These are phyloP conservation scores for Clonostachys rhizophaga DNA, from an alignment of 2,329 filamentous ascomycete genomes.

Conservation along the genomic window DNA sequence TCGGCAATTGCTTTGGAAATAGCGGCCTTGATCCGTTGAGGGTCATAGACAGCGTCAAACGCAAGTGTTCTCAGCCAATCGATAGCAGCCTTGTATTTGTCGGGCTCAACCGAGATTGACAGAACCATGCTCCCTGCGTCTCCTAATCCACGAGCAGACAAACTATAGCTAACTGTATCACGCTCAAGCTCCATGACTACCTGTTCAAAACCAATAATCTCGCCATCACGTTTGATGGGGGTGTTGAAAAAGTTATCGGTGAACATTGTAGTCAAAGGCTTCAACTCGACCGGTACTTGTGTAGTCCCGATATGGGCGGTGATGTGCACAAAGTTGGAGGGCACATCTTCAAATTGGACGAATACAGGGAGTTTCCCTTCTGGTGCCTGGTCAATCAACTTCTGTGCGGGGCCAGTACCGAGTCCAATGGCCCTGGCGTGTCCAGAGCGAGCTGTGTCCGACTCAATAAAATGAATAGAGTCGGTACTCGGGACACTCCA, in stretches of 20 bases:
- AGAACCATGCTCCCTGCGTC: slow-evolving; percentile 80
- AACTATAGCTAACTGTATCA: slow-evolving; percentile 80
- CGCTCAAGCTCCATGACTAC: slow-evolving; percentile 88
- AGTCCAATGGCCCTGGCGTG: slow-evolving; percentile 67
- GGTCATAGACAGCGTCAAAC: slow-evolving; percentile 85
- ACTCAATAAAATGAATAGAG: slow-evolving; percentile 92
- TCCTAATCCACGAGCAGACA: slow-evolving; percentile 64
- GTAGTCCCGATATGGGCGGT: slow-evolving; percentile 76
- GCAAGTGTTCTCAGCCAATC: slow-evolving; percentile 82
- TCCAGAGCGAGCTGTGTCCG: slow-evolving; percentile 78
- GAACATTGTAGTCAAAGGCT: slow-evolving; percentile 81
- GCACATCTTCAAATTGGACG: slow-evolving; percentile 94
- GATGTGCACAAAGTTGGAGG: slow-evolving; percentile 87
- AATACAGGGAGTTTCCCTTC: slow-evolving; percentile 67
- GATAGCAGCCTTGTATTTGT: slow-evolving; percentile 80
- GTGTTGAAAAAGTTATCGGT: slow-evolving; percentile 93
- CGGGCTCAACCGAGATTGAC: slow-evolving; percentile 78
- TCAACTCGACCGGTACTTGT: slow-evolving; percentile 72
- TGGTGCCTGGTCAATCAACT: slow-evolving; percentile 66
- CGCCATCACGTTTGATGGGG: slow-evolving; percentile 72
- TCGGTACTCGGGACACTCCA: slow-evolving; percentile 82
- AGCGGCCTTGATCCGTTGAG: slow-evolving; percentile 55
- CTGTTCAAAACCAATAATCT: slow-evolving; percentile 81
- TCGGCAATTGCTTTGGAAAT: slow-evolving; percentile 84
- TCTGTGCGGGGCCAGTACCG: slow-evolving; percentile 66